A percentile compares a stretch with the other conserved stretches of the same genome.
These are phyloP conservation scores for Parascedosporium putredinis DNA, from an alignment of 2,329 filamentous ascomycete genomes.

Conservation along the genomic window DNA sequence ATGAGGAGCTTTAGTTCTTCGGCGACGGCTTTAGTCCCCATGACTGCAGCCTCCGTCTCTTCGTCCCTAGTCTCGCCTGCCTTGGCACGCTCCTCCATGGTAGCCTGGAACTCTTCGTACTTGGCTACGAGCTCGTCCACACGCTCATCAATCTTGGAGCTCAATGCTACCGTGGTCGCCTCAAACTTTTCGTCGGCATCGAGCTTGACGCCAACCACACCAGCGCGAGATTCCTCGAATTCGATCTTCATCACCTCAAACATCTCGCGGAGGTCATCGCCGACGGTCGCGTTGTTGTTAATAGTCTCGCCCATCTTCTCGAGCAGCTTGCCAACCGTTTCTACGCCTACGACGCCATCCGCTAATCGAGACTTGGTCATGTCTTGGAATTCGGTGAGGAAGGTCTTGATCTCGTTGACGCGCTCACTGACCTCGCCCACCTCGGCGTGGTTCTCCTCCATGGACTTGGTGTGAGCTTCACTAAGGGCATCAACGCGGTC, in stretches of 20 bases:
- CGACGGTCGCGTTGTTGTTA: conserved; percentile 43
- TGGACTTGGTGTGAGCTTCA: conserved; percentile 64
- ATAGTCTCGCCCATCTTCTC: conserved; percentile 56
- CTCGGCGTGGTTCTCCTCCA: conserved; percentile 77
- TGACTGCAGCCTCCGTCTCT: conserved; percentile 62
- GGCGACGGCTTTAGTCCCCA: conserved; percentile 65
- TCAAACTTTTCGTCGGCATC: conserved; percentile 72
- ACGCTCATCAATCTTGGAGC: conserved; percentile 50
- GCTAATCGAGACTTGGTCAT: conserved; percentile 68
- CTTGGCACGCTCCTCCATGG: conserved; percentile 63
- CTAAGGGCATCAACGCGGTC: conserved; percentile 58
- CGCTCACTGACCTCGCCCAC: conserved; percentile 68
- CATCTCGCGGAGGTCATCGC: conserved; percentile 59
- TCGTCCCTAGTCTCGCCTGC: conserved; percentile 63
- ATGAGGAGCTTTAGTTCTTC: conserved; percentile 83
- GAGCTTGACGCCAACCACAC: conserved; percentile 71
- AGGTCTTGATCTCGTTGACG: conserved; percentile 66
- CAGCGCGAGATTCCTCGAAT: conserved; percentile 75
- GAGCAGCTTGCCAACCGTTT: conserved; percentile 60
- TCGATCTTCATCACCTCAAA: conserved; percentile 69
- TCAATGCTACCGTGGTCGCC: conserved; percentile 41
- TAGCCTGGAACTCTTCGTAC: conserved; percentile 74
- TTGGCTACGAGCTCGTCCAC: conserved; percentile 72
- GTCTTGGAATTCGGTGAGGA: conserved; percentile 69
- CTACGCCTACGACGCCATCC: conserved; percentile 61